Base-by-base conservation (phyloP, 78 protist genomes). In the Dictyostelium firmibasis region DNA sequence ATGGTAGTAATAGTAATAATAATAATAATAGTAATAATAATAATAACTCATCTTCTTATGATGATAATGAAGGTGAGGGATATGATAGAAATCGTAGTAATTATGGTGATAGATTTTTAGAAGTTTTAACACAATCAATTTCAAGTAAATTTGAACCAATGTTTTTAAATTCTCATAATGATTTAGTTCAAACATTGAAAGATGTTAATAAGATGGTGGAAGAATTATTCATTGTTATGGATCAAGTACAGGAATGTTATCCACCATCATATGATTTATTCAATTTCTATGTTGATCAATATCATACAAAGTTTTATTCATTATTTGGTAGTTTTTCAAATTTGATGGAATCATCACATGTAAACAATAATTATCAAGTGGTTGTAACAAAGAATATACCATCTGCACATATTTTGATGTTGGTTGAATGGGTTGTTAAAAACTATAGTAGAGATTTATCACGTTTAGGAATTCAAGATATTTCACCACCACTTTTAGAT, bases 351-450 rank as follows among this genome's bases (percentile, higher is more conserved):
- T 38, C 23, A 41, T 74, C 77, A 33, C 62, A 50, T 50, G 82
- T 74, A 11, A 36, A 75, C 2, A 79, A 47, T 47, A 23, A n/a
- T 20, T 62, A 25, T 62, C 72, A 62, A 62, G 62, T 50, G 62
- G 29, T 25, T 20, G 77, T 69, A 25, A 69, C 77, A 25, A 88
- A n/a, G 69, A 43, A 79, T 31, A 72, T 85, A 18, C 91, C 91
- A 44, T 44, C 94, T 1, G 94, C 94, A 11, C 86, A 88, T 47
- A 88, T 88, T 10, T 35, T 88, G 5, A 88, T 88, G 94, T 69
- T 88, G 33, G 81, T 88, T 81, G 94, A 88, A 67, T 88, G 94
- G 94, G 94, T 88, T 7, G 76, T 88, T n/a, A 88, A 88, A 70
- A 81, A 88, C 18, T 88, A 88, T 81, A 25, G 81, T 43, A n/a